These are phyloP conservation scores for Penicillium sp. DNA, from an alignment of 2,329 filamentous ascomycete species.

Conservation along the genomic window DNA sequence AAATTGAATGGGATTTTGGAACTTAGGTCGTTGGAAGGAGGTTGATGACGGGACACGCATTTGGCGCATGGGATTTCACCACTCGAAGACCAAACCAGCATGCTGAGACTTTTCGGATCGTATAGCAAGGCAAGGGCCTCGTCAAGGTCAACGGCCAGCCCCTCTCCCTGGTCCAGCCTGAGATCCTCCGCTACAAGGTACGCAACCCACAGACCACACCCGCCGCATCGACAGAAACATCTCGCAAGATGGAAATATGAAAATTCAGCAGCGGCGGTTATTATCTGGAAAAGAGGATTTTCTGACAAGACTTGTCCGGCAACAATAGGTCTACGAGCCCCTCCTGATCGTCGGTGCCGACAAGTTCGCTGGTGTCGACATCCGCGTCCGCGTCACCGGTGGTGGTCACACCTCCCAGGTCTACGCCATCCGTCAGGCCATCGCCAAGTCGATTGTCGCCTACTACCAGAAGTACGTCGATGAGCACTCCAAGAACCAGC, in stretches of 20 bases:
- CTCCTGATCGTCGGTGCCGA: conserved; percentile 94
- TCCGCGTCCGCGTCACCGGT: conserved; percentile 91
- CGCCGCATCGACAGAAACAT: conserved; percentile 4
- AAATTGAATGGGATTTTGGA: conserved; percentile 8
- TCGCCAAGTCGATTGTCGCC: conserved; percentile 93
- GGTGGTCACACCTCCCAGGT: conserved; percentile 97
- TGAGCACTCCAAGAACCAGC: conserved; percentile 99
- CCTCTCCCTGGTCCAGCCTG: conserved; percentile 87
- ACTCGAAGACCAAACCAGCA: conserved; percentile 15
- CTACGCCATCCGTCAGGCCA: conserved; percentile 98
- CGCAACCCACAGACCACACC: conserved; percentile 22
- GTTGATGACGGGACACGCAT: no score
- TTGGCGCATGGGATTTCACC: conserved; percentile 15
- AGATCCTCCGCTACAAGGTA: conserved; percentile 97
- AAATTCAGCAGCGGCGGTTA: not conserved
- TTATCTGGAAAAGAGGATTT: conserved; percentile 1
- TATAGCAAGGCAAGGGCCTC: conserved; percentile 75
- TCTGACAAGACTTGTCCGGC: conserved; percentile 13
- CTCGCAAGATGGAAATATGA: conserved; percentile 5
- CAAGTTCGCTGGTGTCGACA: conserved; percentile 96
- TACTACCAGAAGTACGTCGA: conserved; percentile 99
- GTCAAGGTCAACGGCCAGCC: conserved; percentile 99
- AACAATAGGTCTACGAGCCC: conserved; percentile 85
- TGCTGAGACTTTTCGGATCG: conserved; percentile 28
- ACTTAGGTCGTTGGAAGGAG: conserved; percentile 10